phyloP scores from a whole-genome alignment of 2,329 filamentous ascomycete species.

The Diatrype stigma region DNA sequence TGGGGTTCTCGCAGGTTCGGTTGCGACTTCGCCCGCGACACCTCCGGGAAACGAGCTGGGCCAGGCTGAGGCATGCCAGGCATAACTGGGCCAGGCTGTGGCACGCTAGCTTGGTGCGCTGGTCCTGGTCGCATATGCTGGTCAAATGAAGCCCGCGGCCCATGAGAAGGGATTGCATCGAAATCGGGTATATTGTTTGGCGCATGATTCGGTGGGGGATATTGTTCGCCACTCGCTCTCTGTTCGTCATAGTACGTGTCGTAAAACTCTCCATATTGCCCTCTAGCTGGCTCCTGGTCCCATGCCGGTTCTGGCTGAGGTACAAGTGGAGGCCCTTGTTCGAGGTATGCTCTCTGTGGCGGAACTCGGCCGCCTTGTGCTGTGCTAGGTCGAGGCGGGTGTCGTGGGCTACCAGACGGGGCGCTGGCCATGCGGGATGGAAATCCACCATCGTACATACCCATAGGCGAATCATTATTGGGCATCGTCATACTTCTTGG shows the following conservation, averaged over 20 bases:
- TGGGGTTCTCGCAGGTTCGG: slow-evolving; percentile 61
- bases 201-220: slow-evolving; percentile 24
- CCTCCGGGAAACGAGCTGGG: slow-evolving; percentile 47
- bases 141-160: slow-evolving; percentile 42
- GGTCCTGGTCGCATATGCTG: slow-evolving; percentile 38
- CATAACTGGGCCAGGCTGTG: slow-evolving; percentile 40
- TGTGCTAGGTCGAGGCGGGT: slow-evolving; percentile 50
- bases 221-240: slow-evolving; percentile 24
- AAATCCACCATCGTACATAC: slow-evolving; percentile 31
- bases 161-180: slow-evolving; percentile 33
- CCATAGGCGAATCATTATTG: slow-evolving; percentile 34
- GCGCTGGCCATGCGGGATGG: slow-evolving; percentile 39
- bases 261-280: slow-evolving; percentile 49
- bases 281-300: slow-evolving; percentile 29
- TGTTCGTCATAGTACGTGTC: slow-evolving; percentile 49
- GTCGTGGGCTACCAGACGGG: slow-evolving; percentile 43
- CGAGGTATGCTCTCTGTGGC: slow-evolving; percentile 49
- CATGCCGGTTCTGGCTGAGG: slow-evolving; percentile 30
- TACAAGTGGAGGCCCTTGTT: slow-evolving; percentile 35
- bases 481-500: slow-evolving; percentile 61
- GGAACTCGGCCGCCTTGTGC: slow-evolving; percentile 48
- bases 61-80: slow-evolving; percentile 39
- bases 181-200: slow-evolving; percentile 39
- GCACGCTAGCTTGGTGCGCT: slow-evolving; percentile 26
- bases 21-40: slow-evolving; percentile 62